phyloP scores from a whole-genome alignment of 2,329 filamentous ascomycete species.

The Fusarium lyarnte region DNA sequence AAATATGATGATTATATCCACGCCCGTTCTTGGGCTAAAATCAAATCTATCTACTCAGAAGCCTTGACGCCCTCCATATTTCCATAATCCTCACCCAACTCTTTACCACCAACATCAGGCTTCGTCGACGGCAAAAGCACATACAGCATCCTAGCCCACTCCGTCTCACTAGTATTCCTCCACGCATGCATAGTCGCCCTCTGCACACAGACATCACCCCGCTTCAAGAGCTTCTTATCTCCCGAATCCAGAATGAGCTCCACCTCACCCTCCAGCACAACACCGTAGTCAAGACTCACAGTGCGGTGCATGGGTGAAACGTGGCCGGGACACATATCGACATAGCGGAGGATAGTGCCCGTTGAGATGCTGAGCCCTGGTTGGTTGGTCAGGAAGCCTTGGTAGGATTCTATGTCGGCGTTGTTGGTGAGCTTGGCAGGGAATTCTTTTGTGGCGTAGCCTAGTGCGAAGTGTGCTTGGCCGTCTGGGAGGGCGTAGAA shows the following conservation, averaged over 20 bases:
- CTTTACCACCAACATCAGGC: slow-evolving; percentile 17
- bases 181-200: slow-evolving; percentile 66
- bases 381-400: slow-evolving; percentile 19
- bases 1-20: accelerated
- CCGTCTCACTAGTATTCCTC: slow-evolving; percentile 56
- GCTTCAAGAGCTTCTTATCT: slow-evolving; percentile 54
- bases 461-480: slow-evolving; percentile 37
- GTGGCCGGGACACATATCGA: slow-evolving; percentile 56
- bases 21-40: accelerated
- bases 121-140: slow-evolving; percentile 44
- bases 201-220: slow-evolving; percentile 65
- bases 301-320: slow-evolving; percentile 55
- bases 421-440: slow-evolving; percentile 32
- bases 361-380: slow-evolving; percentile 45
- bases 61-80: slow-evolving; percentile 36
- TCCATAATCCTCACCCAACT: slow-evolving; percentile 50
- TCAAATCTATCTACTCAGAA: slow-evolving; percentile 22
- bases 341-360: slow-evolving; percentile 57
- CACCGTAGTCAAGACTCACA: slow-evolving; percentile 63
- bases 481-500: slow-evolving; percentile 31
- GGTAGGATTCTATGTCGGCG: slow-evolving; percentile 38
- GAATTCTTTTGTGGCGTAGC: slow-evolving; percentile 42
- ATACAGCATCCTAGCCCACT: slow-evolving; percentile 58
- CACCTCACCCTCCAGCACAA: slow-evolving; percentile 63
- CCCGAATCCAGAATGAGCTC: slow-evolving; percentile 64